Base-by-base conservation (phyloP, 768 basidiomycete species). In the Pleurotus pulmonarius region DNA sequence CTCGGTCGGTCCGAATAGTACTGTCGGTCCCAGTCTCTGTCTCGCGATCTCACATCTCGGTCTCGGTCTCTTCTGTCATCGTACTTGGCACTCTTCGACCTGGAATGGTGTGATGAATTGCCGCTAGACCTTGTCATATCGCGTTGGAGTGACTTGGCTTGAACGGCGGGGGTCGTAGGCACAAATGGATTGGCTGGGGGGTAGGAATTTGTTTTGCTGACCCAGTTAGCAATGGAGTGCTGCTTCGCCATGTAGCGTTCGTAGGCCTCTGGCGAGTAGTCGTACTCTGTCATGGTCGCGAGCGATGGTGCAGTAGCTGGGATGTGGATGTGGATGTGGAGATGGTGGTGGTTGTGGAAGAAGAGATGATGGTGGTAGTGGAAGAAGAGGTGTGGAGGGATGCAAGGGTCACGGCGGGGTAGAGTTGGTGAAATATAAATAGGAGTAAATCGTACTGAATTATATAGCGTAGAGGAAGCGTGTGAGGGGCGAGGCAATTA, bases 241-340 rank as follows among this genome's bases (percentile, higher is more conserved):
- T 60, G 60, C 16, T 58, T 60, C 2, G 43, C 53, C 18, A 55
- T 43, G 49, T 48, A 52, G n/a, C 57, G 51, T 38, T 58, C 53
- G 53, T 45, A 49, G 4, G 60, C 60, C 18, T 58, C 57, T 18
- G 60, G 60, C 11, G 60, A 60, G 38, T 58, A 60, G 56, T 60
- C 60, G 57, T 60, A 60, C 40, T 60, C 60, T 44, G 60, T 60
- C 60, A 60, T 60, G n/a, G 56, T 47, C 12, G 45, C 16, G 39
- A 20, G 22, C 11, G 34, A 37, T 26, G 9, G 48, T 25, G 9
- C 13, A 37, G 38, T 49, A 37, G 48, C 38, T 26, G 48, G 16
- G 34, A 26, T 49, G n/a, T n/a, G 48, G 48, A 29, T 34, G 48
- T 34, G 34, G 38, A 37, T 26, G 45, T 20, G 46, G 46, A 38